phyloP scores from a whole-genome alignment of 208 protist genomes.

The Jaenimonas drosophilae region DNA sequence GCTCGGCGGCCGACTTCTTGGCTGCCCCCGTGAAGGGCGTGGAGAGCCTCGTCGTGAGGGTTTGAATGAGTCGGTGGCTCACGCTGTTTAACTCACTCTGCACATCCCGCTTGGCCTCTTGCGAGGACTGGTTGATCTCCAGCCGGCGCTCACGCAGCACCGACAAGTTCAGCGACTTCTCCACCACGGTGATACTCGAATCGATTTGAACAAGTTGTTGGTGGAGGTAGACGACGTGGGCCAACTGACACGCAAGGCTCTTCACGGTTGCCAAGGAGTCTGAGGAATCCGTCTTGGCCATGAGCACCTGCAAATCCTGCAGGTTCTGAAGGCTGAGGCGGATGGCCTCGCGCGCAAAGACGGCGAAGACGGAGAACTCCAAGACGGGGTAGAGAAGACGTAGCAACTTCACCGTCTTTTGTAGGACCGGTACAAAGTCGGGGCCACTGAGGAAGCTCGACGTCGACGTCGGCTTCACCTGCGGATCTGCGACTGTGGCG shows the following conservation, averaged over 20 bases:
- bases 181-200: constrained; percentile 75
- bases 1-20: constrained; percentile 19
- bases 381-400: constrained; percentile 70
- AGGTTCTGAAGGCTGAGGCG: constrained; percentile 41
- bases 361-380: constrained; percentile 77
- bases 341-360: constrained; percentile 84
- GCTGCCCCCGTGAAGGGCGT: constrained; percentile 38
- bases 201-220: constrained; percentile 65
- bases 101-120: constrained; percentile 79
- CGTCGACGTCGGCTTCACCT: constrained; percentile 7
- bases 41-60: constrained; percentile 35
- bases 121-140: constrained; percentile 66
- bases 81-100: constrained; percentile 55
- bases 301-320: constrained; percentile 44
- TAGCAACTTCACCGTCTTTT: constrained; percentile 49
- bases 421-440: constrained; percentile 40
- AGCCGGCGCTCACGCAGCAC: constrained; percentile 49
- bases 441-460: no score
- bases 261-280: constrained; percentile 25
- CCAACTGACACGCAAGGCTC: constrained; percentile 52
- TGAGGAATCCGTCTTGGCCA: constrained; percentile 12
- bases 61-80: constrained; percentile 40
- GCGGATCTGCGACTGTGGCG: background rate
- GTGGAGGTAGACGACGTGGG: constrained; percentile 67
- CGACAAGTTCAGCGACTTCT: constrained; percentile 57